phyloP scores from a whole-genome alignment of 179 eudicot genomes.

The Spergularia azorica region DNA sequence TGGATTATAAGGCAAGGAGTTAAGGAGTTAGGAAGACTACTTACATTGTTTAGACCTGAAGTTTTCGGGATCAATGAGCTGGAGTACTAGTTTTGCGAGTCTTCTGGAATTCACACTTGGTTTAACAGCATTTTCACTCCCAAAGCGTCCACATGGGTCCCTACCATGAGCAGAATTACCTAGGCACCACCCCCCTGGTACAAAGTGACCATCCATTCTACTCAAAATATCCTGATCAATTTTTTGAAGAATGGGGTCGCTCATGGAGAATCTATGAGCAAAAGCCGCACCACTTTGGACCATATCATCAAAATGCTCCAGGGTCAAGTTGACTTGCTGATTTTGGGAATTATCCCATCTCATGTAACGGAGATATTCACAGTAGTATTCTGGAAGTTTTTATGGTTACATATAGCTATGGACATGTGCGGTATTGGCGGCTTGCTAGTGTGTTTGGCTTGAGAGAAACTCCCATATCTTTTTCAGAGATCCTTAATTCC shows the following conservation, averaged over 20 bases:
- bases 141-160: slow-evolving; percentile 61
- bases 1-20: not conserved
- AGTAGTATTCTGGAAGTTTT: slow-evolving; percentile 91
- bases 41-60: slow-evolving; percentile 86
- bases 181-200: slow-evolving; percentile 73
- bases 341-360: slow-evolving; percentile 67
- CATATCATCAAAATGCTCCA: slow-evolving; percentile 62
- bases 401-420: slow-evolving; percentile 66
- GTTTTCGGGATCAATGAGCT: slow-evolving; percentile 71
- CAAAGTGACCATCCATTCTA: slow-evolving; percentile 48
- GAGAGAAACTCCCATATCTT: too few species aligned
- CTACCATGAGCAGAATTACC: slow-evolving; percentile 40
- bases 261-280: slow-evolving; percentile 59
- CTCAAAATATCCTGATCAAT: slow-evolving; percentile 67
- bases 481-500: too few species aligned
- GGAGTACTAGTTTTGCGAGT: slow-evolving; percentile 63
- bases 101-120: slow-evolving; percentile 70
- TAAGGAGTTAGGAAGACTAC: slow-evolving; percentile 27
- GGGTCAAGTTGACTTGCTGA: slow-evolving; percentile 62
- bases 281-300: slow-evolving; percentile 82
- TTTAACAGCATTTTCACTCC: slow-evolving; percentile 55
- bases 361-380: slow-evolving; percentile 70
- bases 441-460: too few species aligned
- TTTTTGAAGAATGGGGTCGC: slow-evolving; percentile 68
- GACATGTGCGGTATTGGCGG: too few species aligned